These are phyloP conservation scores for Cystobasidiaceae sp. DNA, from an alignment of 1,284 basidiomycete genomes.

Conservation along the genomic window DNA sequence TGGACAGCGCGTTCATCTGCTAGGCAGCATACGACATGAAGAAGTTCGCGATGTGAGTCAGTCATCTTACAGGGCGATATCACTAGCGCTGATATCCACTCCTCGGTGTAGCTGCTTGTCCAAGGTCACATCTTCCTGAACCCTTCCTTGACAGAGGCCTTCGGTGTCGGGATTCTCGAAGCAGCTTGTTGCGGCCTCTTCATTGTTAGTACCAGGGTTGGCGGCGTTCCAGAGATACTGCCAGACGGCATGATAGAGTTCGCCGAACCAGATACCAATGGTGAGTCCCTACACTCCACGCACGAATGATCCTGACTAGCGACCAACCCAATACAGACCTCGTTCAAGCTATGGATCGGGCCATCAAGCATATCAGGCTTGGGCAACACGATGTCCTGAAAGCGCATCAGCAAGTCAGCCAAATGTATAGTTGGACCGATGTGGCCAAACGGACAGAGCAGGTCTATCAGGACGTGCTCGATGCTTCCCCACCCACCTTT, in stretches of 20 bases:
- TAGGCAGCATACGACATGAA: slow-evolving; percentile 72
- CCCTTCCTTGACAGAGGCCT: slow-evolving; percentile 92
- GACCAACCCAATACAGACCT: slow-evolving; percentile 60
- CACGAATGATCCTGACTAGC: neutral
- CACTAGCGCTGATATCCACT: neutral
- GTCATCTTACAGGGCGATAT: neutral
- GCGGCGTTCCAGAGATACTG: slow-evolving; percentile 91
- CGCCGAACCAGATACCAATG: slow-evolving; percentile 77
- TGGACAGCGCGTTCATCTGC: slow-evolving; percentile 82
- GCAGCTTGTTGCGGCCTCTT: slow-evolving; percentile 92
- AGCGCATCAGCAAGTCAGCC: slow-evolving; percentile 71
- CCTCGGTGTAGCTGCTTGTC: slow-evolving; percentile 61
- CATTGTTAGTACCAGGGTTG: slow-evolving; percentile 88
- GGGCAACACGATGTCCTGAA: slow-evolving; percentile 68
- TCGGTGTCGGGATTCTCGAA: slow-evolving; percentile 93
- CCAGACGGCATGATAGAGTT: slow-evolving; percentile 92
- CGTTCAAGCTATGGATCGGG: slow-evolving; percentile 72
- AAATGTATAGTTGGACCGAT: slow-evolving; percentile 84
- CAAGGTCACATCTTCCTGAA: slow-evolving; percentile 89
- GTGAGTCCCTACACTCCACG: slow-evolving; percentile 47
- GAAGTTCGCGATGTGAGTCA: slow-evolving; percentile 71
- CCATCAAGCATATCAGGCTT: slow-evolving; percentile 63
- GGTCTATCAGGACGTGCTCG: slow-evolving; percentile 70
- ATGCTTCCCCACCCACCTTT: slow-evolving; percentile 58
- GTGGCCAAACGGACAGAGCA: slow-evolving; percentile 72